Evolutionary conservation across 768 basidiomycete species (phyloP).

Genomic region (Paxillus involutus): DNA sequence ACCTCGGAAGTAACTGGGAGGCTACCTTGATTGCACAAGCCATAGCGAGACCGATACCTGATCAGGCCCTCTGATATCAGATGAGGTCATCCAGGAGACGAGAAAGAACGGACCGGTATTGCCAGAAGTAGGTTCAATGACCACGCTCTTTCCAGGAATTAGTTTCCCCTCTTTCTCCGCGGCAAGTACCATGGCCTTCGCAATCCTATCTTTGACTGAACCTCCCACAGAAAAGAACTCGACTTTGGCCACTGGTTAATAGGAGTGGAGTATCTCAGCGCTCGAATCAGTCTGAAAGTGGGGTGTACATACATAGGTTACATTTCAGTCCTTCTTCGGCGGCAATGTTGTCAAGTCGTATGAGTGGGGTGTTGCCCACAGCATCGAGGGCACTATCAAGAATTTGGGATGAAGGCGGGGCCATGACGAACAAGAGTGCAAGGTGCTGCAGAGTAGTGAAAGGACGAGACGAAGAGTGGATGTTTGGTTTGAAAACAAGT

Average conservation of each 20-base stretch:
- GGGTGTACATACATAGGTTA: constrained; percentile 72
- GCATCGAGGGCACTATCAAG: constrained; percentile 81
- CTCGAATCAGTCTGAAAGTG: neutral
- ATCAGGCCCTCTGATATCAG: neutral
- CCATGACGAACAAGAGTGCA: constrained; percentile 23
- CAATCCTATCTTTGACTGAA: constrained; percentile 94
- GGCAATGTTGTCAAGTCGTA: constrained; percentile 82
- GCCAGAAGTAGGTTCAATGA: constrained; percentile 95
- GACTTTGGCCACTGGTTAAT: constrained; percentile 74
- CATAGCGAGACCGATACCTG: constrained; percentile 92
- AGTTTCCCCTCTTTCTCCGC: constrained; percentile 88
- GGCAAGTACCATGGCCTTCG: constrained; percentile 94
- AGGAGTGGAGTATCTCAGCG: neutral
- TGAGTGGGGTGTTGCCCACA: constrained; percentile 88
- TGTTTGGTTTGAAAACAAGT: neutral
- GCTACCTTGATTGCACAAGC: constrained; percentile 91
- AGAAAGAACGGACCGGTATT: constrained; percentile 73
- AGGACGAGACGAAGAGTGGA: neutral
- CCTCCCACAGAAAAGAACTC: constrained; percentile 92
- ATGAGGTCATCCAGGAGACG: neutral
- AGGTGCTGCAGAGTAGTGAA: neutral
- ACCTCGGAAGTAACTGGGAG: neutral
- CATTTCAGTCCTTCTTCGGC: constrained; percentile 75
- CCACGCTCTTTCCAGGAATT: constrained; percentile 82
- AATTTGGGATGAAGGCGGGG: constrained; percentile 40